phyloP scores from a whole-genome alignment of 257 asterid species.

The Solanum clarkiae region DNA sequence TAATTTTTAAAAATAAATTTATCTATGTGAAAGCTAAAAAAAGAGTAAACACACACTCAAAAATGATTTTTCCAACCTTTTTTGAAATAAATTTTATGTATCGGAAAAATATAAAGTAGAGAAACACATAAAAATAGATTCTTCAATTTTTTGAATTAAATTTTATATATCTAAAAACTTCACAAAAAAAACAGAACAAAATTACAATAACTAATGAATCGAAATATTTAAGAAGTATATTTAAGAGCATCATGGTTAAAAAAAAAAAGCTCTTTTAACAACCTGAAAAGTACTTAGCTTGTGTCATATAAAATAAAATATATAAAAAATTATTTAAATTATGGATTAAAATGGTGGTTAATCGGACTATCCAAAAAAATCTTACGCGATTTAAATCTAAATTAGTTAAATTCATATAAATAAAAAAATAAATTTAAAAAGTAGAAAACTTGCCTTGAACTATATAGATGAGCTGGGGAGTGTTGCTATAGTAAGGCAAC shows the following conservation, averaged over 20 bases:
- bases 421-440: background rate
- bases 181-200: background rate
- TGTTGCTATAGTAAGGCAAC: slow-evolving; percentile 36
- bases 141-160: background rate
- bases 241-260: background rate
- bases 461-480: slow-evolving; percentile 36
- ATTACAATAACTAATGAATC: background rate
- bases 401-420: background rate
- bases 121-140: background rate
- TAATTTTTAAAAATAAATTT: background rate
- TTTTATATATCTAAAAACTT: background rate
- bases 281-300: no score
- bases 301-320: background rate
- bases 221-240: background rate
- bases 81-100: background rate
- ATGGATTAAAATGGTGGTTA: background rate
- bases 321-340: background rate
- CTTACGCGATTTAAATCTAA: background rate
- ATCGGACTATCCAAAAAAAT: background rate
- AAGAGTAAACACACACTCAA: background rate
- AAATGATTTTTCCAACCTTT: background rate
- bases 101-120: background rate
- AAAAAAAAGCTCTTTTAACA: background rate
- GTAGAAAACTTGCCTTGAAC: slow-evolving; percentile 14
- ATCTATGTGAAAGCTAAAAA: background rate